Base-by-base conservation (phyloP, 257 asterid species). In the Anisodus acutangulus region DNA sequence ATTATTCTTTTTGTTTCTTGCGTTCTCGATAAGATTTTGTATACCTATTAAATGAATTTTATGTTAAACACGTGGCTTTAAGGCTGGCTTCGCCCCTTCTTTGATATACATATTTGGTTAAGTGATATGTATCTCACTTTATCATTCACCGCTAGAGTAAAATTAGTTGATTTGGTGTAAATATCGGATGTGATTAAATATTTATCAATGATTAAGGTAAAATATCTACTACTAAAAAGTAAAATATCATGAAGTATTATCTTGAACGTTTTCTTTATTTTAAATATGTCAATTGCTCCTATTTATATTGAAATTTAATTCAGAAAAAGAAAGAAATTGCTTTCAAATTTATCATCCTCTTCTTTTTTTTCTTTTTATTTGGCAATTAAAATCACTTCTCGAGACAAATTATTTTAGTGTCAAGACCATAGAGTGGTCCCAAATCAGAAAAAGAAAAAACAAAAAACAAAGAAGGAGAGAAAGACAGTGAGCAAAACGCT, bases 351-450 rank as follows among this genome's bases (percentile, higher is more conserved):
- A 67, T 41, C 58, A 71, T 45, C 39, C 9, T 4, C 57, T 45
- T 45, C 2, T 26, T 41, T 31, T 39, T 69, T 3, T 72, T 58
- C 31, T 58, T 58, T 58, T 16, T 39, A 3, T 22, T 76, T 76
- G 8, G 22, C 12, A 74, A 22, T 74, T 12, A 53, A 72, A 49
- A 74, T 26, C 17, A 22, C 12, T 22, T 76, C 8, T 76, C 35
- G 45, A 22, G 45, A 13, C 60, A 51, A 19, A 74, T 22, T 76
- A 76, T 69, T 51, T 53, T 26, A 26, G 26, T 26, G 63, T 51
- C 81, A 51, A 31, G 47, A 51, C 51, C 81, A 51, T 51, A 13
- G 7, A 49, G 11, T 53, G 81, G 81, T 76, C 81, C 81, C 81
- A 76, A 26, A 51, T 76, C 37, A 58, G 22, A 58, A 58, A 58